These are phyloP conservation scores for Calonectria montana DNA, from an alignment of 2,329 filamentous ascomycete species.

Conservation along the genomic window DNA sequence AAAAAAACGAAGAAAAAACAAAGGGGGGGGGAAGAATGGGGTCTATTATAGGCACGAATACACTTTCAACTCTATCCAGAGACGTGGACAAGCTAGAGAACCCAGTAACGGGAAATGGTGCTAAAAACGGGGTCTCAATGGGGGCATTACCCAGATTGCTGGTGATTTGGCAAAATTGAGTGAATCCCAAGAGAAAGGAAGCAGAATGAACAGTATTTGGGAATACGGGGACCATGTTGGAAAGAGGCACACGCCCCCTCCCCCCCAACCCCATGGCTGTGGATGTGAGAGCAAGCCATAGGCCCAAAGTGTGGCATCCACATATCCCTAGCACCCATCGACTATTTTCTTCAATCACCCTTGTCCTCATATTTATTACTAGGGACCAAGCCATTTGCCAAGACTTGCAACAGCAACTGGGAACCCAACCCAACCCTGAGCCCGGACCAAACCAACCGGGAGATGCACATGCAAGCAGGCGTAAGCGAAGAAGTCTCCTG, in stretches of 20 bases:
- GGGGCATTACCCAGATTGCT: not conserved
- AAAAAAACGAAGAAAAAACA: not conserved
- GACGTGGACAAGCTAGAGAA: not conserved
- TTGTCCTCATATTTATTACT: not conserved
- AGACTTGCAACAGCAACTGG: constrained; percentile 1
- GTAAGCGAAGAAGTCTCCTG: constrained; percentile 5
- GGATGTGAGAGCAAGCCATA: not conserved
- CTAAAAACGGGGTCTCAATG: not conserved
- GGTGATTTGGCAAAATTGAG: constrained; percentile 3
- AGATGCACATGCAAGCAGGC: constrained; percentile 8
- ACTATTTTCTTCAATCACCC: not conserved
- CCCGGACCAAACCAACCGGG: constrained; percentile 7
- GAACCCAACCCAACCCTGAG: constrained; percentile 6
- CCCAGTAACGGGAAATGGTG: not conserved
- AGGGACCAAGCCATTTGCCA: constrained; percentile 8
- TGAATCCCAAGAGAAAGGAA: not conserved
- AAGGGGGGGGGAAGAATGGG: not conserved
- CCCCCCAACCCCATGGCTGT: not conserved
- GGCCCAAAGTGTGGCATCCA: not conserved
- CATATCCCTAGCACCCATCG: not conserved
- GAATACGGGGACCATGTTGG: not conserved
- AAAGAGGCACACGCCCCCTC: not conserved
- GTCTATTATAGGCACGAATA: constrained; percentile 8
- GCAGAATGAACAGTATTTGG: not conserved
- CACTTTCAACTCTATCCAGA: not conserved